A percentile compares a stretch with the other conserved stretches of the same genome.
Conservation (phyloP, 306 rosid species). For the Bauhinia variegata region DNA sequence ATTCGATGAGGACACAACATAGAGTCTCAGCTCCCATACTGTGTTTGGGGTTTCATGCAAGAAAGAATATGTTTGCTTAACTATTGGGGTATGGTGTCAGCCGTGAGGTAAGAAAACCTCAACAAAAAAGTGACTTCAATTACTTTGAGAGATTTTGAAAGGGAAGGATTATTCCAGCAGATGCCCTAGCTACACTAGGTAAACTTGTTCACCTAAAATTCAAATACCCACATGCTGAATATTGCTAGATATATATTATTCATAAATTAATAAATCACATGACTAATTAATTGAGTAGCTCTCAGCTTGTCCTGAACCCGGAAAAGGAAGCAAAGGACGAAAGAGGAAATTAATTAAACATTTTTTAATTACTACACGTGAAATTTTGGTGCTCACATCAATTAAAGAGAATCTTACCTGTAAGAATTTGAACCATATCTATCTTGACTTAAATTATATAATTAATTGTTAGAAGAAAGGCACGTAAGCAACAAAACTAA, state of each 20-base stretch:
- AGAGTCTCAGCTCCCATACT: slow-evolving; percentile 1
- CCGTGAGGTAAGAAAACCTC: slow-evolving; percentile 12
- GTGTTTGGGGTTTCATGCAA: slow-evolving; percentile 40
- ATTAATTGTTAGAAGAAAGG: no score
- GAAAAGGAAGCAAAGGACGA: neutral
- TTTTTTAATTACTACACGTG: no score
- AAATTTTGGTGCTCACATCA: no score
- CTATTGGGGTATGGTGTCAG: slow-evolving; percentile 21
- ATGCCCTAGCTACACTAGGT: neutral
- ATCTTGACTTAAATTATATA: no score
- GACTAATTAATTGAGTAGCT: neutral
- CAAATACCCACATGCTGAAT: slow-evolving; percentile 29
- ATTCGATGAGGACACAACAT: slow-evolving; percentile 34
- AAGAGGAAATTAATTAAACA: no score
- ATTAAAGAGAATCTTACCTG: no score
- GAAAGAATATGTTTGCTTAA: slow-evolving; percentile 25
- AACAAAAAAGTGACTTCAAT: neutral
- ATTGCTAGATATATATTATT: neutral
- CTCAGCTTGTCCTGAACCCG: neutral
- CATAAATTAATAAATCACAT: neutral
- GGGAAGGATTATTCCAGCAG: neutral
- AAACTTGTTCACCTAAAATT: slow-evolving; percentile 44
- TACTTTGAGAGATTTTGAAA: neutral
- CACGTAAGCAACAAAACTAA: no score
- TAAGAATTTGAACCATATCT: no score